Evolutionary conservation across 306 rosid species (phyloP), one percentile per base, ranked within the genome.

Genomic region (Oemleria cerasiformis): DNA sequence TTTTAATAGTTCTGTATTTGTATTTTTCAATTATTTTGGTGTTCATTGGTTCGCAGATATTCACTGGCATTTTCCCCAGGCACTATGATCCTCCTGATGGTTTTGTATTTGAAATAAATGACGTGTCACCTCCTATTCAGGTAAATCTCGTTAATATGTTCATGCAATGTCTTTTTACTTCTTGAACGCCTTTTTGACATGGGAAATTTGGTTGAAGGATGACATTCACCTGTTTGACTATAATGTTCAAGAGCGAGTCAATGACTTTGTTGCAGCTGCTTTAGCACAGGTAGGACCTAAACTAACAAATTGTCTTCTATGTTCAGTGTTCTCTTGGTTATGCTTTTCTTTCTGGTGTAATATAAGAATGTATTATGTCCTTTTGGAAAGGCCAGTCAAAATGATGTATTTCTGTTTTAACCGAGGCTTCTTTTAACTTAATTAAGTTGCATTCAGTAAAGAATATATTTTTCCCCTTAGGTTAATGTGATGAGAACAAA

Each of bases 11-110:
- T 43, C 5, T 61, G 44, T 25, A 21, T 34, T 6, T 61, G 44
- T 25, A 21, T 34, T 3, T 53, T 53, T 65, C 21, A 51, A 5
- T 14, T 25, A 9, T 61, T 51, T 75, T 34, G 15, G 7, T 15
- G 14, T 51, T 40, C 21, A 36, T 17, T 67, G 43, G 50, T 74
- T 71, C 75, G 75, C 87, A 91, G 97, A 86, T 91, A 75, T 91
- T 91, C 68, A 88, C 97, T 17, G 95, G 92, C 54, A 82, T 91
- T 80, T 91, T 86, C 75, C 90, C 95, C 23, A 80, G 85, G 80
- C 94, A 91, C 76, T 88, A 91, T 80, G 95, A 91, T 74, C 97
- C 97, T 78, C 97, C 92, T 36, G 95, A 88, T 85, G 95, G 97
- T 66, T 88, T 91, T 72, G 79, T 86, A 1, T 88, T 88, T 70